Evolutionary conservation across 1,284 basidiomycete genomes (phyloP), one percentile per base, ranked within the genome.

Genomic region (Kwoniella shivajii): DNA sequence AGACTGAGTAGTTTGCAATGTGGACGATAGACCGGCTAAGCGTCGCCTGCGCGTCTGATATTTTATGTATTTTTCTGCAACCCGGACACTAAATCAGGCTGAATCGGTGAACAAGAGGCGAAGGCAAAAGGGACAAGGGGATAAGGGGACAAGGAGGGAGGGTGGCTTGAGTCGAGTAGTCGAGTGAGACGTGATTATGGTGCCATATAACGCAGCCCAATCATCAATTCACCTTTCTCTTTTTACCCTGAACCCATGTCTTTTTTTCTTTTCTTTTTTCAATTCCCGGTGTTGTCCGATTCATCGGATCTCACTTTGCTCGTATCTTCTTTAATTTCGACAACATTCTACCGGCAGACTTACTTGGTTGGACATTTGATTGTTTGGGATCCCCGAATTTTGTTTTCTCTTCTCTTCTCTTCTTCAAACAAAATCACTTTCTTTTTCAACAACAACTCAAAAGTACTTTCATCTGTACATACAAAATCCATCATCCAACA

Each of bases 321-420:
- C 6, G 18, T 29, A n/a, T 29, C 29, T 29, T 20, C 4, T 3
- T 34, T 11, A 6, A 26, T 33, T 39, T 39, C 46, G 46, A 56
- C 31, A 36, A 56, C 54, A 38, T 48, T 48, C 45, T 47, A 56
- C 27, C 27, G 24, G 27, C 36, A 18, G 18, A 18, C n/a, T 10
- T 26, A 10, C 26, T 53, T 29, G 22, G 6, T 6, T 46, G 29
- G 41, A 14, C 41, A 13, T 20, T 16, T 43, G 0, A n/a, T n/a
- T n/a, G n/a, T n/a, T n/a, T n/a, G n/a, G n/a, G n/a, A n/a, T n/a
- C n/a, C n/a, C n/a, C n/a, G n/a, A n/a, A n/a, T n/a, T 57, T 34
- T 49, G 20, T 50, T 46, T 45, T 50, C 41, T 50, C 42, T 38
- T 30, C 42, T 46, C 27, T 30, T 46, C 41, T 59, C 33, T 38